Evolutionary conservation across 2,329 filamentous ascomycete species (phyloP).

Genomic region (Thermothelomyces thermophilus): DNA sequence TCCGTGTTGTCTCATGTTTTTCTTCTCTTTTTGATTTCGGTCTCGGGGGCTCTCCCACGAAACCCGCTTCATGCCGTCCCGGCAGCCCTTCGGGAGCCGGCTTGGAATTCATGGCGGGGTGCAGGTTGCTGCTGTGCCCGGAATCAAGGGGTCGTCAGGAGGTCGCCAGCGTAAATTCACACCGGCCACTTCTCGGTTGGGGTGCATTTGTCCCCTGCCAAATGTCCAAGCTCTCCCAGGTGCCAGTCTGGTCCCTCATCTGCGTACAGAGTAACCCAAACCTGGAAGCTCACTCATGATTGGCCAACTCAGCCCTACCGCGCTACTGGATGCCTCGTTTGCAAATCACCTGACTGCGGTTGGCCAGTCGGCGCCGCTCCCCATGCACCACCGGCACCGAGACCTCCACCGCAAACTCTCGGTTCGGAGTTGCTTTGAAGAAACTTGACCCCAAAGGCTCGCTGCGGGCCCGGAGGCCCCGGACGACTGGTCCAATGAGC

Average conservation of each 20-base stretch:
- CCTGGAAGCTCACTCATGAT: neutral
- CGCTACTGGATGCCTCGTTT: conserved; percentile 1
- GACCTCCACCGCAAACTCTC: conserved; percentile 1
- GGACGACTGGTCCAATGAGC: neutral
- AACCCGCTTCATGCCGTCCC: conserved; percentile 2
- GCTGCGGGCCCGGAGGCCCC: neutral
- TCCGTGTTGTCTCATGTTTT: neutral
- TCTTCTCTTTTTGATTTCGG: neutral
- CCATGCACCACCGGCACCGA: conserved; percentile 10
- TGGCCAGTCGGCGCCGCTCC: conserved; percentile 11
- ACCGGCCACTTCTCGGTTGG: too few species aligned
- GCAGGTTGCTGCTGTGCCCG: neutral
- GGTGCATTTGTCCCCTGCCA: neutral
- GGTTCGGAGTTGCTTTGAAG: neutral
- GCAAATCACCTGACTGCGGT: conserved; percentile 13
- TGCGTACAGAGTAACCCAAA: neutral
- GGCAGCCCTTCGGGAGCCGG: conserved; percentile 4
- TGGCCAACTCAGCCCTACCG: conserved; percentile 14
- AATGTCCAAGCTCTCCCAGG: conserved; percentile 5
- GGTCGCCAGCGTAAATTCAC: neutral
- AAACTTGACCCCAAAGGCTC: neutral
- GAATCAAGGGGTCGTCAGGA: neutral
- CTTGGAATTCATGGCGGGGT: conserved; percentile 7
- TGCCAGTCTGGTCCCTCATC: neutral
- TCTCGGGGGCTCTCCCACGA: neutral